Evolutionary conservation across 805 yeast genomes (phyloP), one percentile per base, ranked within the genome.

Genomic region (Metschnikowia arizonensis): DNA sequence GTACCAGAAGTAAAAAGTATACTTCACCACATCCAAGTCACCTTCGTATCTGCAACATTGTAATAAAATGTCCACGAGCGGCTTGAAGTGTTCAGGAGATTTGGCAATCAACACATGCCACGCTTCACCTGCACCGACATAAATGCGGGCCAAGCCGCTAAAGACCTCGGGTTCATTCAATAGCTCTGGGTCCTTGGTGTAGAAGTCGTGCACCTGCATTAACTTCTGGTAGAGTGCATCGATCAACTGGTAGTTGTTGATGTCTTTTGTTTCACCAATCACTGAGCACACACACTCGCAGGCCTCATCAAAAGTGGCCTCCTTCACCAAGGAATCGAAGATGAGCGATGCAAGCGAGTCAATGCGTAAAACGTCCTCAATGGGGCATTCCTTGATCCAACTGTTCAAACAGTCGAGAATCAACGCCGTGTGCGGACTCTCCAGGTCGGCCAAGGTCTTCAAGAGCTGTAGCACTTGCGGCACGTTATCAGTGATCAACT

Each of bases 1-100:
- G 60, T 83, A 88, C 96, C 99, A 90, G 63, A 93, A 93, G 54
- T 87, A 82, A 65, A 93, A 93, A 0, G 98, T 86, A 63, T 85
- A 89, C 62, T 85, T 83, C 18, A 88, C 91, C 45, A 89, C 80
- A 57, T 91, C 98, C 58, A 91, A 75, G 63, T 91, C 97, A 40
- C 83, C 83, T 40, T 85, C 87, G 52, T 79, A 79, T 32, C 82
- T 74, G 19, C 95, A 75, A 50, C 90, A 78, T 50, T 82, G 79
- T 35, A 88, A 72, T 18, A 91, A 64, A 5, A 87, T 79, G 47
- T 79, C 82, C 15, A 90, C 90, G 56, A 93, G 67, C 1, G 85
- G 85, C 51, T 78, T 76, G 66, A 86, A 90, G 36, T 77, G 76
- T 36, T 65, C 65, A 0, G 97, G 93, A 43, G 76, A 69, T 55